Percentiles rank a stretch among this genome's conserved stretches.
phyloP scores from a whole-genome alignment of 371 early-diverging fungal genomes.

The Actinomucor elegans region DNA sequence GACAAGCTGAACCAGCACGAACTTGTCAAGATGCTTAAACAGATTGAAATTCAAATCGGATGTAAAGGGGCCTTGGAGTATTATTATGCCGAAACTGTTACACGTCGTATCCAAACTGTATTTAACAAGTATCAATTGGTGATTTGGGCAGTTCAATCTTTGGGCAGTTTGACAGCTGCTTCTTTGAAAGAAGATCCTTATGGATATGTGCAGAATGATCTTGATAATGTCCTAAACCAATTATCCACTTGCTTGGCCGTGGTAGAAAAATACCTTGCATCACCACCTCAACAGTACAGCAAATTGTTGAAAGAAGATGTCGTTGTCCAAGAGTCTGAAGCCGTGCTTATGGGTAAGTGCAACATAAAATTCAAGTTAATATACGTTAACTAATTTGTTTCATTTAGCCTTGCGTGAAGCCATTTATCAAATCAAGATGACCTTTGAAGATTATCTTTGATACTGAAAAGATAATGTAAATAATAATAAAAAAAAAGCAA shows the following conservation, averaged over 20 bases:
- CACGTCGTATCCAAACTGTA: constrained; percentile 30
- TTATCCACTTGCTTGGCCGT: constrained; percentile 43
- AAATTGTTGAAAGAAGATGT: constrained; percentile 18
- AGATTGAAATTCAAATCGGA: constrained; percentile 3
- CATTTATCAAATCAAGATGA: constrained; percentile 49
- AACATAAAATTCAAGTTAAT: background rate
- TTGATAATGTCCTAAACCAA: constrained; percentile 44
- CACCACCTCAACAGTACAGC: constrained; percentile 34
- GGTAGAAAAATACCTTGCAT: constrained; percentile 31
- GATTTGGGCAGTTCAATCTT: constrained; percentile 50
- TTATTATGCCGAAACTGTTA: constrained; percentile 30
- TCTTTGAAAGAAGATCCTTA: constrained; percentile 54
- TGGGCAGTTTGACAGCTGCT: constrained; percentile 48
- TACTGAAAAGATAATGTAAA: no score
- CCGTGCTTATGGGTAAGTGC: constrained; percentile 26
- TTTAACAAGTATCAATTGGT: constrained; percentile 45
- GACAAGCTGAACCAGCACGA: constrained; percentile 7
- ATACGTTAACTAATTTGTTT: background rate
- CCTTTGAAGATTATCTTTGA: constrained; percentile 43
- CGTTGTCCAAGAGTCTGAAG: constrained; percentile 22
- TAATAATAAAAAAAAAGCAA: no score
- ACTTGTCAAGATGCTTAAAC: constrained; percentile 2
- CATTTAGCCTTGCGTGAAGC: constrained; percentile 47
- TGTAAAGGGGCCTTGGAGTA: background rate
- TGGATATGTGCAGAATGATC: constrained; percentile 58